A percentile compares a stretch with the other conserved stretches of the same genome.
These are phyloP conservation scores for Sanghuangporus baumii DNA, from an alignment of 1,284 basidiomycete species.

Conservation along the genomic window DNA sequence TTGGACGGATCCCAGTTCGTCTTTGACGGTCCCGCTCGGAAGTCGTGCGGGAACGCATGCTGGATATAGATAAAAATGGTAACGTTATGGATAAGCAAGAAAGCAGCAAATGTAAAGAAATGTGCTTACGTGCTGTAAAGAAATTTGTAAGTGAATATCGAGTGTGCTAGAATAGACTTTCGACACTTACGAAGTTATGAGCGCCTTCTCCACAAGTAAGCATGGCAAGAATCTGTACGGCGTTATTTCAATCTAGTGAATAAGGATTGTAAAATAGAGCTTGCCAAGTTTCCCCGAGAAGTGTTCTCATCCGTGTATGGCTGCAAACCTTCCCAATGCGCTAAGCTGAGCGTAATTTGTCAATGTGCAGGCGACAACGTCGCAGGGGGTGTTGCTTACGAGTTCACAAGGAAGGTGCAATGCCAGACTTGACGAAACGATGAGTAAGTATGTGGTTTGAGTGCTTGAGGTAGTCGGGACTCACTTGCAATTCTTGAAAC, in stretches of 20 bases:
- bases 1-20: slow-evolving; percentile 79
- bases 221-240: slow-evolving; percentile 53
- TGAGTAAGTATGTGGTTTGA: background rate
- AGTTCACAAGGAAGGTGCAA: slow-evolving; percentile 76
- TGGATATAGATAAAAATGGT: slow-evolving; percentile 27
- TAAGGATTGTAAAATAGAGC: slow-evolving; percentile 19
- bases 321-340: slow-evolving; percentile 75
- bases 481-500: slow-evolving; percentile 55
- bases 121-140: slow-evolving; percentile 16
- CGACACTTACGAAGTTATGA: slow-evolving; percentile 63
- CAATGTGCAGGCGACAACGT: background rate
- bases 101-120: background rate
- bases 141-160: background rate
- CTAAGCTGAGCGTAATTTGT: slow-evolving; percentile 38
- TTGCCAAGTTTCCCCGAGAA: slow-evolving; percentile 64
- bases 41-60: slow-evolving; percentile 78
- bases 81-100: background rate
- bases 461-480: slow-evolving; percentile 19
- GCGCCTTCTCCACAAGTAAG: slow-evolving; percentile 75
- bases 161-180: background rate
- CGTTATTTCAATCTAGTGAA: background rate
- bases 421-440: slow-evolving; percentile 53
- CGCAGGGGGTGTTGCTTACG: slow-evolving; percentile 35
- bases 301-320: slow-evolving; percentile 77
- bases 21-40: slow-evolving; percentile 53